Evolutionary conservation across 176 grass and related monocot genomes (phyloP), one percentile per base, ranked within the genome.

Genomic region (Carex cristatella): DNA sequence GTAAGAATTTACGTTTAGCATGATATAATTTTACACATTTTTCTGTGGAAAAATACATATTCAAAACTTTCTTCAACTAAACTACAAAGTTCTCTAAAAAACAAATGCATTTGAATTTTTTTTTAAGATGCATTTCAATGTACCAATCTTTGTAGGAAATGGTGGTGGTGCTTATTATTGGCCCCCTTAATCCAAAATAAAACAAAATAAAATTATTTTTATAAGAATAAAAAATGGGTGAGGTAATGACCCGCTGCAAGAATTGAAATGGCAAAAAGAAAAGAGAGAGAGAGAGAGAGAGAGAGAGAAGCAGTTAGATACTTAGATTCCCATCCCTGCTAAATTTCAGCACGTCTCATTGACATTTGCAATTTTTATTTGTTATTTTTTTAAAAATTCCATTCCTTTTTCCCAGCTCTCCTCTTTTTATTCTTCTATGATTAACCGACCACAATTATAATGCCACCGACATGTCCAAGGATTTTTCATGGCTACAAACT

Each of bases 371-470:
- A 76, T 76, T 15, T 53, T 31, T 77, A 13, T 14, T 32, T 16
- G 3, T 54, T 54, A 31, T 77, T 77, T n/a, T 70, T 14, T 30
- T 65, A 33, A 65, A 77, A 65, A 77, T 77, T 76, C 1, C 73
- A 31, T 56, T 56, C 49, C 48, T 55, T 76, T 56, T 12, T 31
- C 48, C 49, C 11, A 77, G 15, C 38, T 40, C 49, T 14, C 19
- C 11, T 62, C 2, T n/a, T 54, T 54, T 32, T 76, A 54, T 76
- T 76, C 44, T 54, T 76, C 48, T 76, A 55, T 53, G 23, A 73
- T 73, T 55, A 76, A 76, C 72, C 72, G 72, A 76, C 72, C 72
- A 54, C 72, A 76, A 54, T 54, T 76, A 76, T 31, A 76, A 76
- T 76, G 48, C 13, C 72, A 76, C 72, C 72, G 72, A 76, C 72